Evolutionary conservation across 345 rosid genomes (phyloP).

Genomic region (Ailanthus altissimus): DNA sequence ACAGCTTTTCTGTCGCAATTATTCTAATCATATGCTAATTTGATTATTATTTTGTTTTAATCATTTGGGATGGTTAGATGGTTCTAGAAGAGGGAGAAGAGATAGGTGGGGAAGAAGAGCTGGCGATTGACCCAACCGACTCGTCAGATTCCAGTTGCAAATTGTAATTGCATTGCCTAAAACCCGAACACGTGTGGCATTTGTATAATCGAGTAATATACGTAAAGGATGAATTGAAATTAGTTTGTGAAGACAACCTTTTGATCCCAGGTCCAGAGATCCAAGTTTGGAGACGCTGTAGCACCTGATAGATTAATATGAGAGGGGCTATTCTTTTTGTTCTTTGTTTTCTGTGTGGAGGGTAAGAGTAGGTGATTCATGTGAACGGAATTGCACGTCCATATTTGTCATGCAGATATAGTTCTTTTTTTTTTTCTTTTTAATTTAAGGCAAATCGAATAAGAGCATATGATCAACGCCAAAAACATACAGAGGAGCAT

Average conservation of each 20-base stretch:
- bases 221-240: not conserved
- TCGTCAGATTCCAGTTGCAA: not conserved
- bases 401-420: not conserved
- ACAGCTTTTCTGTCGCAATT: slow-evolving; percentile 23
- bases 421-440: not conserved
- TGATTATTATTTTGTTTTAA: slow-evolving; percentile 15
- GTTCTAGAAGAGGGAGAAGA: slow-evolving; percentile 23
- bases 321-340: slow-evolving; percentile 6
- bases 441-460: not conserved
- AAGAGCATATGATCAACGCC: slow-evolving; percentile 5
- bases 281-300: not conserved
- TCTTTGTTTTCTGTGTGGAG: not conserved
- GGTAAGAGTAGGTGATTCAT: slow-evolving; percentile 37
- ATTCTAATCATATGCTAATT: slow-evolving; percentile 22
- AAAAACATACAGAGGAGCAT: not conserved
- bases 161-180: not conserved
- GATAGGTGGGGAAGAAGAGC: not conserved
- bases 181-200: not conserved
- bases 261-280: not conserved
- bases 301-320: not conserved
- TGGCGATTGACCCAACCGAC: slow-evolving; percentile 4
- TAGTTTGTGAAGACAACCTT: not conserved
- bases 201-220: not conserved
- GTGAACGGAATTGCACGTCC: slow-evolving; percentile 31
- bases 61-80: slow-evolving; percentile 29